These are phyloP conservation scores for Coffea canephora DNA, from an alignment of 257 asterid species.

Conservation along the genomic window DNA sequence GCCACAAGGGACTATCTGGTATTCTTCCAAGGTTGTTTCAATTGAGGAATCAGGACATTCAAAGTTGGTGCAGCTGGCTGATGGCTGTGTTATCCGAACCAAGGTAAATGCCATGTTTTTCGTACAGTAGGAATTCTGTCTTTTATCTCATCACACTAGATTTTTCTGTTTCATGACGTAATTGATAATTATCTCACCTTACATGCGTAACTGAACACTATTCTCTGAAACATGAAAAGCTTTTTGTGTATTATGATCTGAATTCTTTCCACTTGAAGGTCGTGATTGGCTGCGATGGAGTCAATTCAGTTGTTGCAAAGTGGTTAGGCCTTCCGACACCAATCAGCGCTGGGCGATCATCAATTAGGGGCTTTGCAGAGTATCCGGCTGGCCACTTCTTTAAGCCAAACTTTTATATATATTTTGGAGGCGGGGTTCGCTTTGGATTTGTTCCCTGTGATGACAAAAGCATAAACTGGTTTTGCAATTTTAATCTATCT, in stretches of 20 bases:
- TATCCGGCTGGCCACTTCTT: slow-evolving; percentile 60
- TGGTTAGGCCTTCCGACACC: slow-evolving; percentile 69
- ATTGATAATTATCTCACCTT: neutral
- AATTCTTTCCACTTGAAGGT: slow-evolving; percentile 35
- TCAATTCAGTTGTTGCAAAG: slow-evolving; percentile 65
- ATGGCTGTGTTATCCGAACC: slow-evolving; percentile 58
- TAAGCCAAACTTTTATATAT: slow-evolving; percentile 41
- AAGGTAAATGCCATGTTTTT: slow-evolving; percentile 35
- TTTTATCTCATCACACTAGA: neutral
- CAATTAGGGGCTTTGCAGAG: slow-evolving; percentile 65
- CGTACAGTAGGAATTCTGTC: neutral
- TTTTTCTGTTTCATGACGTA: neutral
- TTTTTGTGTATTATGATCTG: neutral
- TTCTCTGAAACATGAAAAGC: neutral
- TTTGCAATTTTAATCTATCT: slow-evolving; percentile 54
- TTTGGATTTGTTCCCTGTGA: slow-evolving; percentile 61
- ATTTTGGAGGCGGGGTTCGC: slow-evolving; percentile 67
- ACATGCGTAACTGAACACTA: neutral
- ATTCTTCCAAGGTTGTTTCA: slow-evolving; percentile 65
- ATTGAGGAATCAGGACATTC: slow-evolving; percentile 58
- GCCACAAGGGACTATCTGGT: slow-evolving; percentile 61
- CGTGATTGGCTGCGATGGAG: slow-evolving; percentile 85
- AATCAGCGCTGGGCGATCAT: slow-evolving; percentile 47
- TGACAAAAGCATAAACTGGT: slow-evolving; percentile 64
- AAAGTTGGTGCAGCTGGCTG: slow-evolving; percentile 70